Percentiles rank a stretch among this genome's conserved stretches.
These are phyloP conservation scores for Babesia ovata DNA, from an alignment of 169 alveolate species.

Conservation along the genomic window DNA sequence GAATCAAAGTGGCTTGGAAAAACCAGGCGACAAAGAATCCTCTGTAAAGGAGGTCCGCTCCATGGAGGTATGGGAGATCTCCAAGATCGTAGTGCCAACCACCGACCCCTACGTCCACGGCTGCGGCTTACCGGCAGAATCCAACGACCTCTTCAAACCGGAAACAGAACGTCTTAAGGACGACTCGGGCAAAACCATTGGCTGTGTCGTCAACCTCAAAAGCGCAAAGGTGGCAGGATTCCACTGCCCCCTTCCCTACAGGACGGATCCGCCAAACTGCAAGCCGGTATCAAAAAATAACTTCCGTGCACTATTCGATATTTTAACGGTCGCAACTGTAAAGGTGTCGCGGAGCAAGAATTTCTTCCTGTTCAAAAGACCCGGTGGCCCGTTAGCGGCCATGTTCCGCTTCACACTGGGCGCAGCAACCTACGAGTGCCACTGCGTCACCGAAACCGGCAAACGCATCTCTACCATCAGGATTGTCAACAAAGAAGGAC, in stretches of 20 bases:
- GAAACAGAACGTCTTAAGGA: slow-evolving; percentile 23
- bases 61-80: slow-evolving; percentile 39
- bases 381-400: too few species aligned
- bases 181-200: slow-evolving; percentile 16
- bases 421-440: slow-evolving; percentile 1
- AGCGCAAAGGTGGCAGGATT: slow-evolving; percentile 1
- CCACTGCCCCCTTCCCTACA: slow-evolving; percentile 41
- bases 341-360: background rate
- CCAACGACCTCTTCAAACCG: slow-evolving; percentile 27
- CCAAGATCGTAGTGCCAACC: slow-evolving; percentile 4
- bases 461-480: slow-evolving; percentile 2
- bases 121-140: slow-evolving; percentile 31
- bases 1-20: background rate
- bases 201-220: slow-evolving; percentile 33
- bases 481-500: too few species aligned
- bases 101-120: slow-evolving; percentile 59
- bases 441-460: slow-evolving; percentile 15
- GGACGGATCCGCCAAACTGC: slow-evolving; percentile 28
- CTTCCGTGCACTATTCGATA: too few species aligned
- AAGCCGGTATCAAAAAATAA: background rate
- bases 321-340: background rate
- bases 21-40: background rate
- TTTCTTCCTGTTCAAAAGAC: background rate
- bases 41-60: background rate
- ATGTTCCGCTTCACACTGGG: too few species aligned